Evolutionary conservation across 331 rosid species (phyloP), one percentile per base, ranked within the genome.

Genomic region (Malus hybrid): DNA sequence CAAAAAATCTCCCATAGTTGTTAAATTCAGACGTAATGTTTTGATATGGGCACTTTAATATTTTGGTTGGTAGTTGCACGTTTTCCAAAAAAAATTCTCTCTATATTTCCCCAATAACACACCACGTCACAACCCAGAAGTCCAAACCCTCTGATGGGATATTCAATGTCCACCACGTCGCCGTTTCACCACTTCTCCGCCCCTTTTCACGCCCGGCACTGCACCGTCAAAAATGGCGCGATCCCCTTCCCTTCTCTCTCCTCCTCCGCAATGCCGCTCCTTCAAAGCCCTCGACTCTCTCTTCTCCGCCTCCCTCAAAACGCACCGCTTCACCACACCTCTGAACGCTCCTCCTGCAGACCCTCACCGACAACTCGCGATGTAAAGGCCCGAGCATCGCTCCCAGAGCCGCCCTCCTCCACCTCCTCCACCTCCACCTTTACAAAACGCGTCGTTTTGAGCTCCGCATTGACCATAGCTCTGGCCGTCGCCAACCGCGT

Each of bases 401-500:
- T 19, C 77, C 83, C 83, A 11, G 61, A 72, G 65, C 64, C 87
- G 12, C 39, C 83, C 10, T 36, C 72, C 16, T 52, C 83, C 16
- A 55, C 78, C 5, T 1, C 81, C 46, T 39, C 46, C 46, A 9
- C 83, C 10, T 36, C 72, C 33, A 32, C 83, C 14, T 14, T 19
- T 34, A 29, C 81, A 66, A 83, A 78, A 54, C 66, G 80, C 7
- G 16, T 90, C 77, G 68, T 86, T 19, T 54, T 87, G 19, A 74
- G 85, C 77, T 87, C 97, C 55, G 67, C 74, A 6, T 16, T 82
- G 55, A 81, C 90, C n/a, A 79, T 84, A 10, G 68, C 85, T 3
- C 85, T 88, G 1, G 96, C 93, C 3, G 84, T 88, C 16, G 90
- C 93, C 36, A 93, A 93, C 69, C 98, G 97, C 39, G 96, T 93